Conservation (phyloP, 306 rosid species). For the Morella rubra region DNA sequence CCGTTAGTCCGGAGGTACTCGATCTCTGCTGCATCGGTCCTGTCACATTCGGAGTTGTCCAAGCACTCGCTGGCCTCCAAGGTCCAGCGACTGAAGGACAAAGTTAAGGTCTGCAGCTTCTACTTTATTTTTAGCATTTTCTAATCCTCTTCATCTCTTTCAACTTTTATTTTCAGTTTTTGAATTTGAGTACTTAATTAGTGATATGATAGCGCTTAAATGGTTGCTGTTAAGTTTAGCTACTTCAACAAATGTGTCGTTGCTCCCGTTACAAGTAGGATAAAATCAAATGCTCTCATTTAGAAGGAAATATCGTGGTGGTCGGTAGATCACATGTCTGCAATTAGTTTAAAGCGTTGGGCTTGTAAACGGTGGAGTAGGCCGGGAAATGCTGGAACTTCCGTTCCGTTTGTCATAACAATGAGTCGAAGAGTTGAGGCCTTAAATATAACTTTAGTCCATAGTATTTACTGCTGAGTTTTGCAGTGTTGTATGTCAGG, state of each 20-base stretch:
- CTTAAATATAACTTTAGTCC: not conserved
- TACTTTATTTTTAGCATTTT: conserved; percentile 15
- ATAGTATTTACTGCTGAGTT: not conserved
- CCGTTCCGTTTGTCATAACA: not conserved
- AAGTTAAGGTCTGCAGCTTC: conserved; percentile 63
- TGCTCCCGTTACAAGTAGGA: not conserved
- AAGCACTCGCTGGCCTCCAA: conserved; percentile 50
- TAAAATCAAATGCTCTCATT: not conserved
- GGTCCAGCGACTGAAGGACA: conserved; percentile 68
- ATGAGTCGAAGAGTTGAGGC: not conserved
- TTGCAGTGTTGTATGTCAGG: not conserved
- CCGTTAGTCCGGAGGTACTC: conserved; percentile 73
- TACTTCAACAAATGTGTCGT: not conserved
- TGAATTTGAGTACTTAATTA: conserved; percentile 19
- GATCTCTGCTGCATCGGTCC: conserved; percentile 60
- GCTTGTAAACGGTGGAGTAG: not conserved
- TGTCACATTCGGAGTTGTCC: conserved; percentile 52
- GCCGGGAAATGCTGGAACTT: not conserved
- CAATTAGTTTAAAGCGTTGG: not conserved
- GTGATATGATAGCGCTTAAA: not conserved
- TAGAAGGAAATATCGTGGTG: not conserved
- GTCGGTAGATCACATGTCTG: not conserved
- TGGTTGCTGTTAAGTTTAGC: not conserved
- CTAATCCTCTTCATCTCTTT: conserved; percentile 11
- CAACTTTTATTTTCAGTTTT: not conserved